Evolutionary conservation across 2,329 filamentous ascomycete species (phyloP), one percentile per base, ranked within the genome.

Genomic region (Scorias spongiosa): DNA sequence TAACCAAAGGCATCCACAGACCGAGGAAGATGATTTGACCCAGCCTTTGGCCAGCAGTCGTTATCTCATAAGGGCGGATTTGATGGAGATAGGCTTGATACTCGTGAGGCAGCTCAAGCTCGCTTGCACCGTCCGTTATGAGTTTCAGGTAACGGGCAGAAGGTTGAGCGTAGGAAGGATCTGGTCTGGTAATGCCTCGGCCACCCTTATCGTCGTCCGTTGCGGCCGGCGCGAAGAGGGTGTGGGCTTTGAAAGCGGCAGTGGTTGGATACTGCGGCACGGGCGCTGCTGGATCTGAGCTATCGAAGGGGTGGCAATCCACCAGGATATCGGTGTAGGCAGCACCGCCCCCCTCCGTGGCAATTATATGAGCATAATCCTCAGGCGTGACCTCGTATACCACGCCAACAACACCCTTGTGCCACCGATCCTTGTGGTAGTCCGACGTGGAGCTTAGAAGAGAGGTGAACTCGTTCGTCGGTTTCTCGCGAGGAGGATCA

Each of bases 331-430:
- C 87, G 45, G 80, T 69, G 66, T 98, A 98, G n/a, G 80, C 74
- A 2, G 78, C 66, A 14, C 88, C 88, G 29, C 84, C 88, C 42
- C 89, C 89, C 61, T 98, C 91, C 5, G 88, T 95, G 5, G 80
- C 80, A 48, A 96, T 81, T 53, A 98, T 94, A 47, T 76, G 82
- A 6, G 79, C 74, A 59, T 84, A 98, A 65, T 98, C 91, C 38
- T 73, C 63, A 14, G 72, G 67, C 1, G 87, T 94, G 28, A 96
- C 85, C 66, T 96, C 88, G 66, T 98, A 98, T 3, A 96, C 91
- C 12, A 94, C 86, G 18, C 91, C 91, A 36, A 95, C 76, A 2
- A 98, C 72, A 4, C 85, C 84, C 56, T 87, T 88, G 49, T 78
- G 68, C 87, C 86, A 93, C 43, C 65, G 66, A 43, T 74, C 67